Base-by-base conservation (phyloP, 371 early-diverging fungal genomes). In the Saksenaea vasiformis region DNA sequence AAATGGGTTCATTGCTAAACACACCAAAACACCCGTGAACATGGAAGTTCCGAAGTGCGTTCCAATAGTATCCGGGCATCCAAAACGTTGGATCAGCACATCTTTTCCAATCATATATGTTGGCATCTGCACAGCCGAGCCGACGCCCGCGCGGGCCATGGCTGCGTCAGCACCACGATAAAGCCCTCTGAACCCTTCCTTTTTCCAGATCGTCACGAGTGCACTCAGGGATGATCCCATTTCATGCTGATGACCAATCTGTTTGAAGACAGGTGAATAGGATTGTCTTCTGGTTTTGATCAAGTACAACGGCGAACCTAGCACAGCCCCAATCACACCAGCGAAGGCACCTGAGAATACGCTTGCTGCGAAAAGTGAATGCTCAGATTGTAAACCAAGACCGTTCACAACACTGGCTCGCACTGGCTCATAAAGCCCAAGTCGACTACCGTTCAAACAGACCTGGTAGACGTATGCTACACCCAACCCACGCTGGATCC, bases 261-360 rank as follows among this genome's bases (percentile, higher is more conserved):
- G 69, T 2, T 83, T 85, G 14, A 87, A 85, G 1, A 88, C 80
- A 27, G 82, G 87, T 3, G 95, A 91, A 66, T 88, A 92, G 1
- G 95, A 89, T 73, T 98, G 98, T 87, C 95, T 83, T 34, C 98
- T 87, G n/a, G 97, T 98, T 72, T 98, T 98, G 73, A 97, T 87
- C 56, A 98, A 73, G 67, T 91, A 96, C 22, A 98, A 70, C 3
- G 98, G 98, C 13, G 92, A 91, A 3, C 93, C 96, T 13, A 95
- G 66, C 3, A 85, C 78, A 2, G 96, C 95, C 0, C 95, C 97
- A 15, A 90, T 77, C 4, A 93, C 74, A 27, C 96, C 95, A 36
- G 90, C 80, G 28, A 86, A 64, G 4, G 89, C 83, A 14, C 90
- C 88, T 3, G 85, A 70, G 57, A 79, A 71, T 4, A 78, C 87